A percentile compares a stretch with the other conserved stretches of the same genome.
Conservation (phyloP, 73 alveolate species). For the Paramecium tetraurelia region DNA sequence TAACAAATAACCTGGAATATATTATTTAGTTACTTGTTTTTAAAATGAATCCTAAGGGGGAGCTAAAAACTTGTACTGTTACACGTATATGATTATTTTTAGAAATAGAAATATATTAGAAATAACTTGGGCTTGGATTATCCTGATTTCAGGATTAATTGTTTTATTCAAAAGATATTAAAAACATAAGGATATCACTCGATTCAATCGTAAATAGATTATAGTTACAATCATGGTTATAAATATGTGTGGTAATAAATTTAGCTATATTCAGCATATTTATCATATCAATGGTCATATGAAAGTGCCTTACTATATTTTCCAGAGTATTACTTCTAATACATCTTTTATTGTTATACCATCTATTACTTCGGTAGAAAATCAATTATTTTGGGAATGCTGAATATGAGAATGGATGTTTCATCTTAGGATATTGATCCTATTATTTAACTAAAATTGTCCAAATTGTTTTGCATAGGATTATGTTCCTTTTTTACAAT, state of each 20-base stretch:
- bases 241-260: background rate
- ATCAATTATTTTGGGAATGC: constrained; percentile 8
- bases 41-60: background rate
- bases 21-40: constrained; percentile 16
- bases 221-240: background rate
- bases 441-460: constrained; percentile 8
- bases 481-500: constrained; percentile 10
- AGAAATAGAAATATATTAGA: background rate
- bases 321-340: constrained; percentile 29
- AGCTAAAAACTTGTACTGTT: constrained; percentile 9
- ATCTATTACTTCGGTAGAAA: constrained; percentile 40
- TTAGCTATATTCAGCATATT: background rate
- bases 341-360: constrained; percentile 6
- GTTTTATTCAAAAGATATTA: background rate
- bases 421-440: constrained; percentile 34
- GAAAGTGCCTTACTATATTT: background rate
- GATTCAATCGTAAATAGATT: background rate
- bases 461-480: constrained; percentile 30
- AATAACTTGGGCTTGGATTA: background rate
- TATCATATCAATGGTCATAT: constrained; percentile 40
- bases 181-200: background rate
- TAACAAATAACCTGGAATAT: constrained; percentile 11
- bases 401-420: constrained; percentile 50
- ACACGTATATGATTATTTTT: background rate
- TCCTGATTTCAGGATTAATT: background rate